Conservation (phyloP, 768 basidiomycete species). For the Tricholoma saponaceum region DNA sequence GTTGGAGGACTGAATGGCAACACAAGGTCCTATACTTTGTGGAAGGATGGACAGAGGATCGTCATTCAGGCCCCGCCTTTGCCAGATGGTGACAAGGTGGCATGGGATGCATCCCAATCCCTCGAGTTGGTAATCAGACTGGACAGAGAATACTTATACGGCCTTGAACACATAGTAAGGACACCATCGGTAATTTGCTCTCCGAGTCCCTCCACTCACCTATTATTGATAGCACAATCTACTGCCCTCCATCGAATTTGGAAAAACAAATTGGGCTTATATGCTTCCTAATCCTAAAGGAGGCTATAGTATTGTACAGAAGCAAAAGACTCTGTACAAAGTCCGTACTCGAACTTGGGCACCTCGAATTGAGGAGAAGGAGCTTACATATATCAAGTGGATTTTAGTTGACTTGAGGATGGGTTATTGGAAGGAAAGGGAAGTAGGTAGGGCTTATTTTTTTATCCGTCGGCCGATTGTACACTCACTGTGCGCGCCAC, state of each 20-base stretch:
- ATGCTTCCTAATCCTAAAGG: slow-evolving; percentile 20
- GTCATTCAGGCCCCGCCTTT: slow-evolving; percentile 12
- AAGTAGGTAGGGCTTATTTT: slow-evolving; percentile 26
- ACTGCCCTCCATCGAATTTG: slow-evolving; percentile 27
- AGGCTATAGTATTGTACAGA: slow-evolving; percentile 28
- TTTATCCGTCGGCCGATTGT: neutral
- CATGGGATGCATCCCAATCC: neutral
- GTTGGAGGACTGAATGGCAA: slow-evolving; percentile 8
- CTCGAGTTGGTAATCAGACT: neutral
- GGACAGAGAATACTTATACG: slow-evolving; percentile 4
- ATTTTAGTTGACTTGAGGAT: slow-evolving; percentile 22
- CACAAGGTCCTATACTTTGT: slow-evolving; percentile 6
- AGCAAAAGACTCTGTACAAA: slow-evolving; percentile 15
- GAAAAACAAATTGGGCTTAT: slow-evolving; percentile 33
- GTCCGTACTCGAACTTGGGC: slow-evolving; percentile 33
- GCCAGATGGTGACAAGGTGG: too few species aligned
- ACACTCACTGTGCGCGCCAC: neutral
- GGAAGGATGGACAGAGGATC: slow-evolving; percentile 9
- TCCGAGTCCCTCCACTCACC: neutral
- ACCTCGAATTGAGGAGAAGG: slow-evolving; percentile 30
- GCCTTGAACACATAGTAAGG: slow-evolving; percentile 19
- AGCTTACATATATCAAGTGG: slow-evolving; percentile 30
- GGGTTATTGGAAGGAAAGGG: slow-evolving; percentile 34
- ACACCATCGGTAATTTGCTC: neutral
- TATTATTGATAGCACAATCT: slow-evolving; percentile 21